Percentiles rank a stretch among this genome's conserved stretches.
phyloP scores from a whole-genome alignment of 1,139 yeast genomes.

The Suhomyces atakaporum region DNA sequence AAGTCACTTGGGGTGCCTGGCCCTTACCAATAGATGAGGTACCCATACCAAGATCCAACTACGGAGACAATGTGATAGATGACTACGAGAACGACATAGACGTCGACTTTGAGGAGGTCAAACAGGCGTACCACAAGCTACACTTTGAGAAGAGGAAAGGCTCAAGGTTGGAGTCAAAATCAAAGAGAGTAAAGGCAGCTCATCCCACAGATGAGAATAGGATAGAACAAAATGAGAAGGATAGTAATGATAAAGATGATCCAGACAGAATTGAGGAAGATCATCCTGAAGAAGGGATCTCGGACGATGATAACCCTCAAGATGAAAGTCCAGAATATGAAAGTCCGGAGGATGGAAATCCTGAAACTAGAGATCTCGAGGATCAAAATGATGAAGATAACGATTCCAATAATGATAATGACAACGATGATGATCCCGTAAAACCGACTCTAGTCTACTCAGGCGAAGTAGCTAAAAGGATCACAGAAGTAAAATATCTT shows the following conservation, averaged over 20 bases:
- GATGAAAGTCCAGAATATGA: too few species aligned
- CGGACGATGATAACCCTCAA: neutral
- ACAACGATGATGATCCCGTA: slow-evolving; percentile 5
- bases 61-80: slow-evolving; percentile 25
- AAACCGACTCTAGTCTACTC: neutral
- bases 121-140: too few species aligned
- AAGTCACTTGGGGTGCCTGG: slow-evolving; percentile 47
- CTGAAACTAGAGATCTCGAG: too few species aligned
- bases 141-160: neutral
- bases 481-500: slow-evolving; percentile 4
- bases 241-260: slow-evolving; percentile 1
- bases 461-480: neutral
- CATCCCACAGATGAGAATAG: too few species aligned
- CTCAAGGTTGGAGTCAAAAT: neutral
- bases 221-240: neutral
- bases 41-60: slow-evolving; percentile 37
- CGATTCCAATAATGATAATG: slow-evolving; percentile 3
- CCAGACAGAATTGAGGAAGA: too few species aligned
- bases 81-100: slow-evolving; percentile 22
- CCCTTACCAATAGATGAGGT: slow-evolving; percentile 37
- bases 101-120: slow-evolving; percentile 9
- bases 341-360: too few species aligned
- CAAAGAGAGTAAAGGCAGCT: neutral
- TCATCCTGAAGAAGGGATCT: neutral
- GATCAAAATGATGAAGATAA: neutral